Base-by-base conservation (phyloP, 176 grass and related monocot species). In the Metroxylon sagu region DNA sequence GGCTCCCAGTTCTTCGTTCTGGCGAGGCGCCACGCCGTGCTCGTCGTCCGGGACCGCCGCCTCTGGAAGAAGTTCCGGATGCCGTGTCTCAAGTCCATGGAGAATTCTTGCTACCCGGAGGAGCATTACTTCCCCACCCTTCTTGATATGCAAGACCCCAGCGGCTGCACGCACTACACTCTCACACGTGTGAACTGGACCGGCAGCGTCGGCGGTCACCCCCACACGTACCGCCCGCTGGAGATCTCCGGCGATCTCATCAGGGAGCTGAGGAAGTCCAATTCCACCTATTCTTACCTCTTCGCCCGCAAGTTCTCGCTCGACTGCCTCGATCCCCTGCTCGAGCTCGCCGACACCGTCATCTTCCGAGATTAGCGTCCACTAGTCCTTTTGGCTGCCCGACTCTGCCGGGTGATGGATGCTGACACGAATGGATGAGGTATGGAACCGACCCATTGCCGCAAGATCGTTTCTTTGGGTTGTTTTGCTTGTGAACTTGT, bases 111-210 rank as follows among this genome's bases (percentile, higher is more conserved):
- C 55, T 97, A 91, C 81, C 92, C 92, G 16, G 92, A 97, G 81
- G 92, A 97, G 72, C 92, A 97, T 50, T 97, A 97, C 80, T 97
- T 97, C 73, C 92, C 92, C 0, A 91, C 84, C 49, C 77, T 97
- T 70, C 82, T 97, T 25, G 87, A 88, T 52, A 88, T 97, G 92
- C 81, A 82, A 84, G 92, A 97, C 68, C 87, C 92, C 1, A 60
- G 56, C 0, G 87, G 92, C 1, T 85, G 78, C 71, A 80, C 77
- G n/a, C 77, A 77, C 21, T 97, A 88, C 71, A 91, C 92, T 0
- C 83, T 97, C 4, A 97, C 92, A 0, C 80, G 84, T 26, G 92
- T 97, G 18, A 97, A 97, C 59, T 97, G 92, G 92, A 97, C 92
- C 0, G 87, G 83, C 29, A 75, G 75, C 0, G 48, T 88, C 58